Conservation (phyloP, 1,284 basidiomycete genomes). For the Ustilago esculenta region DNA sequence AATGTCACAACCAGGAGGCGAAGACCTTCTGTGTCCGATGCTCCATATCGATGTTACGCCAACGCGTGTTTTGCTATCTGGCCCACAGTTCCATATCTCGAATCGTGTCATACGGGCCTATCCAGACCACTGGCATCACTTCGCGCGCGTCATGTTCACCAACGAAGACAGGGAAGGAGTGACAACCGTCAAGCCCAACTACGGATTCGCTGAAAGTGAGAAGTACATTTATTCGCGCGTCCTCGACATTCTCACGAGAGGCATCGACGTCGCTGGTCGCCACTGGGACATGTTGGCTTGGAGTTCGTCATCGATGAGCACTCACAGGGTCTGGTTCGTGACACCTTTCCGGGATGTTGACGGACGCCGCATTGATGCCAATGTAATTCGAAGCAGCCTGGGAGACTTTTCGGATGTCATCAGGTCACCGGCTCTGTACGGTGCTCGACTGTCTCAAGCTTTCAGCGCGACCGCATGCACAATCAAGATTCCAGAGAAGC, state of each 20-base stretch:
- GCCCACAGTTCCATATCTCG: slow-evolving; percentile 35
- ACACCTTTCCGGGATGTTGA: slow-evolving; percentile 16
- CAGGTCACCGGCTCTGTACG: slow-evolving; percentile 20
- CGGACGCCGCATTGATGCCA: slow-evolving; percentile 16
- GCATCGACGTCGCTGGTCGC: slow-evolving; percentile 24
- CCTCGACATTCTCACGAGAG: slow-evolving; percentile 17
- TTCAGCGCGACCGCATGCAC: slow-evolving; percentile 42
- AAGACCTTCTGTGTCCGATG: slow-evolving; percentile 12
- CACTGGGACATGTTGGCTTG: slow-evolving; percentile 35
- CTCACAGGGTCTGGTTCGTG: slow-evolving; percentile 33
- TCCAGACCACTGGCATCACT: slow-evolving; percentile 26
- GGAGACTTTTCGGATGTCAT: slow-evolving; percentile 35
- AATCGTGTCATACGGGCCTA: slow-evolving; percentile 35
- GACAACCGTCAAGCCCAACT: slow-evolving; percentile 25
- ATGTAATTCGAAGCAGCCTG: slow-evolving; percentile 21
- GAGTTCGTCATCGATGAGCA: slow-evolving; percentile 34
- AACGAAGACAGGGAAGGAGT: slow-evolving; percentile 28
- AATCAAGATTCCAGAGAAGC: slow-evolving; percentile 1
- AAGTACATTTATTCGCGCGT: slow-evolving; percentile 18
- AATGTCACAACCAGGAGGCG: slow-evolving; percentile 1
- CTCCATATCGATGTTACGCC: slow-evolving; percentile 30
- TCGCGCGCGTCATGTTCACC: slow-evolving; percentile 29
- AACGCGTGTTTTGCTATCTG: slow-evolving; percentile 17
- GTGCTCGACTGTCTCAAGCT: slow-evolving; percentile 36
- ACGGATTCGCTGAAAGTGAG: slow-evolving; percentile 18